Percentiles rank a stretch among this genome's conserved stretches.
phyloP scores from a whole-genome alignment of 495 filamentous ascomycete species.

The Aspergillus avenaceus region DNA sequence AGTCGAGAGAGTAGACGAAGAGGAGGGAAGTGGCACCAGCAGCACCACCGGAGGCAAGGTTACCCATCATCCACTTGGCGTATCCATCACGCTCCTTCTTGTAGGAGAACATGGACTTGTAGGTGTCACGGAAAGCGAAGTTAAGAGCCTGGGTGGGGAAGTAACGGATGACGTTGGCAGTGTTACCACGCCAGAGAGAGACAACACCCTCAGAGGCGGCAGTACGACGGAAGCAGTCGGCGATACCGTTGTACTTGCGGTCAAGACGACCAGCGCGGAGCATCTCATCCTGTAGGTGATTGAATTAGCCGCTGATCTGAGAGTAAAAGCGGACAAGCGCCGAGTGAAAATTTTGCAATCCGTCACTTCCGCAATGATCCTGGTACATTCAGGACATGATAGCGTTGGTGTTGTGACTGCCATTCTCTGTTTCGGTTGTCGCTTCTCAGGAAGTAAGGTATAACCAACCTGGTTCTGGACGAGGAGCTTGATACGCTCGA shows the following conservation, averaged over 20 bases:
- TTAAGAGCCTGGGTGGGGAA: conserved; percentile 99
- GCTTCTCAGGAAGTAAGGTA: neutral
- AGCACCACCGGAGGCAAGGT: conserved; percentile 99
- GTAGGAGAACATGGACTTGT: conserved; percentile 99
- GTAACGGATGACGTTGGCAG: conserved; percentile 99
- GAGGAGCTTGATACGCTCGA: conserved; percentile 99
- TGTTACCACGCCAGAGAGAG: conserved; percentile 98
- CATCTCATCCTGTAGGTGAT: conserved; percentile 87
- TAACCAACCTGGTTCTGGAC: conserved; percentile 95
- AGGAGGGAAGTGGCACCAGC: conserved; percentile 99
- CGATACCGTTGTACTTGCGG: conserved; percentile 91
- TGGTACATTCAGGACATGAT: too few relatives aligned
- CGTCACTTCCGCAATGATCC: neutral
- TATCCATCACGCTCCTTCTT: conserved; percentile 99
- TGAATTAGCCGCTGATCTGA: conserved; percentile 12
- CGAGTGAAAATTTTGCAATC: conserved; percentile 11
- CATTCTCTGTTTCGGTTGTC: neutral
- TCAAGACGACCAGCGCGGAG: conserved; percentile 96
- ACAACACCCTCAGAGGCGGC: conserved; percentile 71
- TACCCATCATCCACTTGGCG: conserved; percentile 98
- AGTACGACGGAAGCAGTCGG: conserved; percentile 91
- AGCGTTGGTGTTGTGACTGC: too few relatives aligned
- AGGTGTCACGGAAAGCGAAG: conserved; percentile 99
- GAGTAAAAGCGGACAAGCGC: neutral
- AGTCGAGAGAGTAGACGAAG: conserved; percentile 99